phyloP scores from a whole-genome alignment of 192 early-diverging fungal species.

The Gigaspora rosea region DNA sequence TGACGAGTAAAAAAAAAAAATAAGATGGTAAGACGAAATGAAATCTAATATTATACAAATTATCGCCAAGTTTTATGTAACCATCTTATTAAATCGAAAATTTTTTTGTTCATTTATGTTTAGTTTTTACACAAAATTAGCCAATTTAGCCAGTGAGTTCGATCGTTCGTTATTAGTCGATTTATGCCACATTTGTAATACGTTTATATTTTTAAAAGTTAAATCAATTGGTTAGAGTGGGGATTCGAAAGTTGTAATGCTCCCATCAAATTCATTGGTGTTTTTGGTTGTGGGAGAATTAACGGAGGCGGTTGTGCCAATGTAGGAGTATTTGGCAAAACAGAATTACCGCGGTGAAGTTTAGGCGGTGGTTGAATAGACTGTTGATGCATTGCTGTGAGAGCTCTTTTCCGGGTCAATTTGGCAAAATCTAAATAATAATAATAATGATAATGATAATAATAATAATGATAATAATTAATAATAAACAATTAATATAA shows the following conservation, averaged over 20 bases:
- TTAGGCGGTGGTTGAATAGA: not conserved
- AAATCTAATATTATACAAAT: no score
- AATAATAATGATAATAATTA: conserved; percentile 11
- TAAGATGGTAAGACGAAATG: no score
- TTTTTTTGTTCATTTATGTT: no score
- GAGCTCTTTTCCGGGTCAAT: conserved; percentile 11
- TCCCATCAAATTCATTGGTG: not conserved
- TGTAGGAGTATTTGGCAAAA: not conserved
- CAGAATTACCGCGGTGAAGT: not conserved
- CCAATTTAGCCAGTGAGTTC: no score
- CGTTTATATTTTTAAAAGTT: no score
- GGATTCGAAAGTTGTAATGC: not conserved
- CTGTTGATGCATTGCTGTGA: conserved; percentile 10
- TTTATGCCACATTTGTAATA: no score
- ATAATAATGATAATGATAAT: not conserved
- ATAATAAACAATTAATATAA: not conserved
- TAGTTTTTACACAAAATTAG: no score
- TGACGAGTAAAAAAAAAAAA: no score
- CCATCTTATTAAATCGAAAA: no score
- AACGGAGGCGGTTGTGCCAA: not conserved
- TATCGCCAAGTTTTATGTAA: no score
- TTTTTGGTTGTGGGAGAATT: not conserved
- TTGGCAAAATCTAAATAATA: conserved; percentile 22
- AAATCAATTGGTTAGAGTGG: not conserved
- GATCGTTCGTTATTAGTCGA: no score